phyloP scores from a whole-genome alignment of 805 yeast genomes.

The Candida adriatica region DNA sequence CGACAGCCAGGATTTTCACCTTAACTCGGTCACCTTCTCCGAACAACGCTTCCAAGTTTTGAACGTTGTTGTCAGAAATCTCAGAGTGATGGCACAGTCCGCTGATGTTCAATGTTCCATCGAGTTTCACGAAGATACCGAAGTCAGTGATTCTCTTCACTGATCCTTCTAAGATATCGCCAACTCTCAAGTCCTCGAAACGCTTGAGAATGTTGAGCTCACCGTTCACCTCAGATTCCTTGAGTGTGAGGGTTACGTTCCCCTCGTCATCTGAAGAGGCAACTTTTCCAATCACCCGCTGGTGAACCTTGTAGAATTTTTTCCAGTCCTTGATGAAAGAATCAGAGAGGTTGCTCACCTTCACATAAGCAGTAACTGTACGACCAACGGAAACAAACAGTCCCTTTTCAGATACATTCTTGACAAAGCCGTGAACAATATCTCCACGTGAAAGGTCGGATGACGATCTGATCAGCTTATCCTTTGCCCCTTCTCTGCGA shows the following conservation, averaged over 20 bases:
- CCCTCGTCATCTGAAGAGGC: constrained; percentile 54
- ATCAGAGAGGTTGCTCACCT: constrained; percentile 77
- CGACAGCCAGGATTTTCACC: constrained; percentile 65
- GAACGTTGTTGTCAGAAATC: constrained; percentile 63
- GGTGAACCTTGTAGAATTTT: constrained; percentile 61
- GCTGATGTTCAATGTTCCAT: constrained; percentile 63
- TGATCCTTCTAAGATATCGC: constrained; percentile 69
- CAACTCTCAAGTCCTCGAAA: constrained; percentile 62
- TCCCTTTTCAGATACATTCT: constrained; percentile 67
- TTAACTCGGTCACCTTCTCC: constrained; percentile 88
- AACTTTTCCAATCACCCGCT: constrained; percentile 70
- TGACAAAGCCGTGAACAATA: constrained; percentile 75
- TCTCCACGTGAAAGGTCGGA: constrained; percentile 61
- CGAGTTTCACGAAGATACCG: constrained; percentile 85
- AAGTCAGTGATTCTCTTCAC: constrained; percentile 74
- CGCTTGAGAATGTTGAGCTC: constrained; percentile 49
- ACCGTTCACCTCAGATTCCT: constrained; percentile 75
- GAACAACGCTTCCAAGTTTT: constrained; percentile 58
- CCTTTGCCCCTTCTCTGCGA: constrained; percentile 45
- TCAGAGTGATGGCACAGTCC: constrained; percentile 87
- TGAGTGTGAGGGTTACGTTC: constrained; percentile 69
- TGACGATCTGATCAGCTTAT: constrained; percentile 40
- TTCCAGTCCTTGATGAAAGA: constrained; percentile 84
- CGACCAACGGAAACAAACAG: constrained; percentile 72
- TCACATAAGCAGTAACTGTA: constrained; percentile 67